Evolutionary conservation across 2,329 filamentous ascomycete species (phyloP).

Genomic region (Fusarium tuaranense): DNA sequence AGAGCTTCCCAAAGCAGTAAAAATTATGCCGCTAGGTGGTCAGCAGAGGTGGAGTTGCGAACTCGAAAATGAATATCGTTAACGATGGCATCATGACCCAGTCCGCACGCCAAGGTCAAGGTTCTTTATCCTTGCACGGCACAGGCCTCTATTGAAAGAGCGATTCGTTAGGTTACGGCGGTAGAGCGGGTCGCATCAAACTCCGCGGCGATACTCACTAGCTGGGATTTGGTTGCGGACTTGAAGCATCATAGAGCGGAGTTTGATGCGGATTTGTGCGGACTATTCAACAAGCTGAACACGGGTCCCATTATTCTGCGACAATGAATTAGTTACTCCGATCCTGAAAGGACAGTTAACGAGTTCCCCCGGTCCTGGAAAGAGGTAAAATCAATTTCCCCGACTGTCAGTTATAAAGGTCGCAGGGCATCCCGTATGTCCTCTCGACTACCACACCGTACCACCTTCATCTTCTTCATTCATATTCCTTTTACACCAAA

Average conservation of each 20-base stretch:
- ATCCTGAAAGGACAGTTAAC: background rate
- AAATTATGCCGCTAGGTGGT: background rate
- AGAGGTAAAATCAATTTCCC: background rate
- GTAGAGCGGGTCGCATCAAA: background rate
- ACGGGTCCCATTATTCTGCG: background rate
- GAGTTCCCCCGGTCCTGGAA: background rate
- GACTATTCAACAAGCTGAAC: background rate
- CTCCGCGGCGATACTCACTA: background rate
- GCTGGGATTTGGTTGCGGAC: background rate
- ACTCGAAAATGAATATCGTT: background rate
- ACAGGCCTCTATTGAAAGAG: background rate
- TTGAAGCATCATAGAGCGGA: background rate
- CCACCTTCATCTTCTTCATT: background rate
- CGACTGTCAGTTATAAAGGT: background rate
- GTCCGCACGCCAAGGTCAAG: background rate
- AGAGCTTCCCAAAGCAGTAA: background rate
- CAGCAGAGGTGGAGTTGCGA: background rate
- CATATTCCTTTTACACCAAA: background rate
- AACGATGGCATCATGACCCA: background rate
- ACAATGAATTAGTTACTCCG: background rate
- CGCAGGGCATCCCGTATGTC: too few species aligned
- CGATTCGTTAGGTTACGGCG: background rate
- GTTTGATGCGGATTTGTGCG: background rate
- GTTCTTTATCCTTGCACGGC: background rate
- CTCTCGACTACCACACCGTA: background rate